Evolutionary conservation across 768 basidiomycete genomes (phyloP).

Genomic region (Lactarius quietus): DNA sequence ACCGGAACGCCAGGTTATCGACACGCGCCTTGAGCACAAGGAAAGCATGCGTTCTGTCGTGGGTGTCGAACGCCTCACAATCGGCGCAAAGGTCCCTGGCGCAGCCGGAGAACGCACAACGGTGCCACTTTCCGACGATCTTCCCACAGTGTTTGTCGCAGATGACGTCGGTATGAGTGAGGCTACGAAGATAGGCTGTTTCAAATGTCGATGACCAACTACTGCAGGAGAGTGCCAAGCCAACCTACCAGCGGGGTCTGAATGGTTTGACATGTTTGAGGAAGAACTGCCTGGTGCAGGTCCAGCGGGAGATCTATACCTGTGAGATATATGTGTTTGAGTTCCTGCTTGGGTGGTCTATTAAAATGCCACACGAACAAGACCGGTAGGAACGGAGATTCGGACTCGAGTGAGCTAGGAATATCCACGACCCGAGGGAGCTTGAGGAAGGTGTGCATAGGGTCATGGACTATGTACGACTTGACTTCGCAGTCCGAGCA

Average conservation of each 20-base stretch:
- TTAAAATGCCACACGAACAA: constrained; percentile 54
- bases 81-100: constrained; percentile 77
- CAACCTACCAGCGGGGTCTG: constrained; percentile 53
- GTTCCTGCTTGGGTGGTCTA: not conserved
- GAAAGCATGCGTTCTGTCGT: constrained; percentile 80
- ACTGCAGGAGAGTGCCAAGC: not conserved
- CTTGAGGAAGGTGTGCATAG: constrained; percentile 86
- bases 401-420: constrained; percentile 45
- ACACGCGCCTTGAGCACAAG: constrained; percentile 84
- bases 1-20: constrained; percentile 73
- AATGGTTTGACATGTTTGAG: constrained; percentile 32
- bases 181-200: constrained; percentile 57
- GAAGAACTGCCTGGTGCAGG: constrained; percentile 37
- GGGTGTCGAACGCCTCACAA: constrained; percentile 78
- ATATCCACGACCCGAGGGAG: constrained; percentile 70
- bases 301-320: constrained; percentile 64
- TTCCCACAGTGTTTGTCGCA: constrained; percentile 84
- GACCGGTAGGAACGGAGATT: constrained; percentile 60
- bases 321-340: constrained; percentile 29
- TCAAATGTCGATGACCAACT: not conserved
- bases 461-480: constrained; percentile 81
- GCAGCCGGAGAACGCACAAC: constrained; percentile 89
- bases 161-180: constrained; percentile 62
- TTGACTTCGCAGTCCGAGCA: constrained; percentile 75
- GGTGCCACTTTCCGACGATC: constrained; percentile 87